Evolutionary conservation across 2,329 filamentous ascomycete genomes (phyloP), one percentile per base, ranked within the genome.

Genomic region (Botryotinia narcissicola): DNA sequence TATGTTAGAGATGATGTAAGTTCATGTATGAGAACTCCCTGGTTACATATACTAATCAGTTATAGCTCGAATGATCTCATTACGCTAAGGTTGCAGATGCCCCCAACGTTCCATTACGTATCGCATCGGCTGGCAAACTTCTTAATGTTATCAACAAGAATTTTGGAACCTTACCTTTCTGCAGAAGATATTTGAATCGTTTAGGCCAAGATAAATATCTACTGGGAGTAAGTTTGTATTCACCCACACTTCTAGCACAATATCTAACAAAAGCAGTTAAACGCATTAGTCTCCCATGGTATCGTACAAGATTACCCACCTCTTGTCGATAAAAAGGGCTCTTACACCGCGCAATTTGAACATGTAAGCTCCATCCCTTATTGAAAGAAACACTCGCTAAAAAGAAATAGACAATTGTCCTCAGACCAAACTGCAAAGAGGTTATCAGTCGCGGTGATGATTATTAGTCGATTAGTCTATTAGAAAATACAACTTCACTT

Each of bases 191-290:
- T 82, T 86, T 98, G 74, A 95, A 98, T 83, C 91, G 95, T 72
- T 84, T 98, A n/a, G 95, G 95, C 40, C 93, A 97, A 82, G 94
- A 98, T 75, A 97, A 97, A 83, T 98, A 98, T 81, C 88, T 97
- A 54, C 87, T 97, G 12, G 95, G 95, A 63, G 93, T 95, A 85
- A 82, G 90, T 83, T 61, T 1, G 4, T 16, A 4, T 16, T n/a
- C 22, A 67, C 69, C 35, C 46, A 25, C 10, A 59, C 7, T 48
- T 3, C 25, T n/a, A 25, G 22, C 32, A 22, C 16, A 35, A 32
- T 16, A 72, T 73, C 80, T 85, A 78, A 85, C 76, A 29, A 25
- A 37, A 66, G 18, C 77, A 94, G 91, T 85, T 98, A 82, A 97
- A 97, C 84, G 95, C 91, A 80, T 87, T 98, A 60, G 94, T 98